Conservation (phyloP, 345 rosid species). For the Hibiscus syriacus region DNA sequence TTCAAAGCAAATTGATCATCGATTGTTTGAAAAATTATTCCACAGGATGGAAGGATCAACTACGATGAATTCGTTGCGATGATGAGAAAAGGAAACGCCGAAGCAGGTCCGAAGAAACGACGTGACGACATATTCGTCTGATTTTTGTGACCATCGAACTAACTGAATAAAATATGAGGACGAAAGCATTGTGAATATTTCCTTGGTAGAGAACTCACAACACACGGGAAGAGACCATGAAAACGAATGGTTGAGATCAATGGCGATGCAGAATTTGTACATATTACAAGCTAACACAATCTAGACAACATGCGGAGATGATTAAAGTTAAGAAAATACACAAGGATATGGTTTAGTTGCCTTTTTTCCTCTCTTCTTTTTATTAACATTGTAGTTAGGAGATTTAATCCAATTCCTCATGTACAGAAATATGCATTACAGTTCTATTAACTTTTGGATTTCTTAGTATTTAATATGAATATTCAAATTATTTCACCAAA, state of each 20-base stretch:
- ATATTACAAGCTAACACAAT: neutral
- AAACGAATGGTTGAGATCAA: neutral
- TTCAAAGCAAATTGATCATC: neutral
- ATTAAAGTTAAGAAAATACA: neutral
- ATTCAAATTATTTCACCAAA: too few species aligned
- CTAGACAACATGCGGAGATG: neutral
- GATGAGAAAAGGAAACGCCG: slow-evolving; percentile 96
- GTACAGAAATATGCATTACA: neutral
- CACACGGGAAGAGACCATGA: neutral
- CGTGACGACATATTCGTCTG: slow-evolving; percentile 48
- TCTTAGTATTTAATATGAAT: neutral
- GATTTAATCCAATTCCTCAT: neutral
- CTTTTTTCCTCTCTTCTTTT: neutral
- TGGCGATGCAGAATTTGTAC: neutral
- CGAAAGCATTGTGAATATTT: neutral
- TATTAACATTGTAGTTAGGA: neutral
- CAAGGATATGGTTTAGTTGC: neutral
- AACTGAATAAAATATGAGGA: neutral
- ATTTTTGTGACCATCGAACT: neutral
- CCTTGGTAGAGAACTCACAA: neutral
- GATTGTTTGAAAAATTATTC: neutral
- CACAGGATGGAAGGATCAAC: slow-evolving; percentile 85
- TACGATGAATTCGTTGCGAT: slow-evolving; percentile 92
- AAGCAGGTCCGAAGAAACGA: slow-evolving; percentile 75
- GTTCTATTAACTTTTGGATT: neutral